phyloP scores from a whole-genome alignment of 352 stramenopile genomes.

The Thalassiosira mediterranea region DNA sequence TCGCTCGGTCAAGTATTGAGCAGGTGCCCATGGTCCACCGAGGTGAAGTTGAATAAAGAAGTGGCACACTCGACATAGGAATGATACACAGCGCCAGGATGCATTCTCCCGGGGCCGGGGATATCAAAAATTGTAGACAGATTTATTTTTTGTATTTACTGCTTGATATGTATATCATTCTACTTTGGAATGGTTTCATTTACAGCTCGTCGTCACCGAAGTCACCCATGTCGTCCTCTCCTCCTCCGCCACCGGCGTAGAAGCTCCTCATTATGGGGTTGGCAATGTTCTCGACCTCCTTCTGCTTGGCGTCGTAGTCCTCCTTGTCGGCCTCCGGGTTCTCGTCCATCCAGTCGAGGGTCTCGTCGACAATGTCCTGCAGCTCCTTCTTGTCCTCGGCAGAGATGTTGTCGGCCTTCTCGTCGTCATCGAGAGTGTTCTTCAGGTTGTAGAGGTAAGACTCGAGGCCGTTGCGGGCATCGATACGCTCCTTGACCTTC shows the following conservation, averaged over 20 bases:
- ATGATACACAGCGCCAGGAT: no score
- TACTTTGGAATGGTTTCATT: no score
- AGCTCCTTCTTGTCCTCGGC: constrained; percentile 90
- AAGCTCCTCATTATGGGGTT: constrained; percentile 99
- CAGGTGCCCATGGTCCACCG: no score
- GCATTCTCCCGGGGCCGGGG: no score
- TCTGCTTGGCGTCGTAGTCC: constrained; percentile 97
- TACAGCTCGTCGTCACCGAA: constrained; percentile 90
- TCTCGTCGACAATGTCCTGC: constrained; percentile 94
- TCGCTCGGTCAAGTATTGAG: no score
- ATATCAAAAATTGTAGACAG: no score
- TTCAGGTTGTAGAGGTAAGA: constrained; percentile 91
- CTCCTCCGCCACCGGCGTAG: constrained; percentile 88
- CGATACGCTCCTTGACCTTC: constrained; percentile 95
- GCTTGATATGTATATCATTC: no score
- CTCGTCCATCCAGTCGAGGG: constrained; percentile 99
- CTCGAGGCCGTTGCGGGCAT: constrained; percentile 96
- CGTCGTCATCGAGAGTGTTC: constrained; percentile 87
- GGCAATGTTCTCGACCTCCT: constrained; percentile 97
- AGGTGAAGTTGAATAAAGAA: no score
- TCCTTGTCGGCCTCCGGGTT: constrained; percentile 98
- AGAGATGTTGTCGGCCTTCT: constrained; percentile 95
- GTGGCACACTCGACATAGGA: no score
- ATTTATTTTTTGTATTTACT: no score
- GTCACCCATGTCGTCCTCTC: constrained; percentile 87